Conservation (phyloP, 2,329 filamentous ascomycete species). For the Colletotrichum paranaense region DNA sequence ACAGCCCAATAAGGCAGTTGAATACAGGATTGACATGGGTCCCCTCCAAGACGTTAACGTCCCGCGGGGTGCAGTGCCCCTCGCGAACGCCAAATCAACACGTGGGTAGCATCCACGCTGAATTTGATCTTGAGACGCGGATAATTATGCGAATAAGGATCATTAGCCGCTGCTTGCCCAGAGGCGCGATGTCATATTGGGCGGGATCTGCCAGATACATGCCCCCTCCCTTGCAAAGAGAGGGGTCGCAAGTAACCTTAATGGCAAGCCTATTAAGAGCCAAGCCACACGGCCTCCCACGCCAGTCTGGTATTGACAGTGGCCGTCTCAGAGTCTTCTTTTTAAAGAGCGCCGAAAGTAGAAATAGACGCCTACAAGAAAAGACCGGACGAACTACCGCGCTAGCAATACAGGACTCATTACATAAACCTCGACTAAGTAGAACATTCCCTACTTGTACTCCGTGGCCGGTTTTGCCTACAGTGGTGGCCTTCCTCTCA, state of each 20-base stretch:
- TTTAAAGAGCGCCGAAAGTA: neutral
- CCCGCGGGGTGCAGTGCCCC: slow-evolving; percentile 1
- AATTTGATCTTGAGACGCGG: neutral
- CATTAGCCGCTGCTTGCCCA: neutral
- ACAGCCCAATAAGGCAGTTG: slow-evolving; percentile 23
- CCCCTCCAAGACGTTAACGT: neutral
- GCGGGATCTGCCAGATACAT: neutral
- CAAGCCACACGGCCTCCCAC: neutral
- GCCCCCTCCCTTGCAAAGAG: neutral
- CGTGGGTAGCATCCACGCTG: neutral
- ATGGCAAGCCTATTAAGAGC: neutral
- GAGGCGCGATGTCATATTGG: neutral
- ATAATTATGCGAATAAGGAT: neutral
- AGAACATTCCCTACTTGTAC: neutral
- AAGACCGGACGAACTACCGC: neutral
- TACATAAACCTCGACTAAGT: no score
- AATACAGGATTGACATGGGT: neutral
- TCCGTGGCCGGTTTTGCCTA: no score
- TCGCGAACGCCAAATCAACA: neutral
- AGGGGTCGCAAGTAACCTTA: neutral
- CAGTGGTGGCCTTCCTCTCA: neutral
- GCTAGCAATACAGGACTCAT: no score
- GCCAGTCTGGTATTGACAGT: neutral
- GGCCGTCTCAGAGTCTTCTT: neutral
- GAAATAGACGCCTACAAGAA: neutral